A percentile compares a stretch with the other conserved stretches of the same genome.
Evolutionary conservation across 306 rosid genomes (phyloP).

Genomic region (Casuarina equisetifolia): DNA sequence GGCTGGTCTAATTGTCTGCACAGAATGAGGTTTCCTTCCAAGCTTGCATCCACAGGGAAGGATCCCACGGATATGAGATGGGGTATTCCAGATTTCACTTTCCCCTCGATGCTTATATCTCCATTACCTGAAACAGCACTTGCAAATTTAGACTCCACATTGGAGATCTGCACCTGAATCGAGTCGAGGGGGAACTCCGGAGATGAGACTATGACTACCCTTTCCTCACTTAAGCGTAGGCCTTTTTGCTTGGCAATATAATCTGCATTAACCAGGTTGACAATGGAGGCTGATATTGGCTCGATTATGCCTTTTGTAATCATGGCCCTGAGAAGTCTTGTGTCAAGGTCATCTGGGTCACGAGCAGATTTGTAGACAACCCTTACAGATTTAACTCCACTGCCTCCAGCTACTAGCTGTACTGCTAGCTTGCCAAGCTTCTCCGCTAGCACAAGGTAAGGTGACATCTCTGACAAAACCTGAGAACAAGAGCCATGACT

Average conservation of each 20-base stretch:
- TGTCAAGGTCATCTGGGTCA: slow-evolving; percentile 75
- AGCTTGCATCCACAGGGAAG: slow-evolving; percentile 77
- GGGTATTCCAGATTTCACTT: slow-evolving; percentile 70
- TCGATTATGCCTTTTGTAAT: slow-evolving; percentile 85
- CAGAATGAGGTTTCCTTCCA: slow-evolving; percentile 78
- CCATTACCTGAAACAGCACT: slow-evolving; percentile 63
- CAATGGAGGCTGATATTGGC: slow-evolving; percentile 66
- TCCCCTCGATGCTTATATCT: slow-evolving; percentile 76
- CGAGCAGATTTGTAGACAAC: slow-evolving; percentile 64
- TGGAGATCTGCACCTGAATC: slow-evolving; percentile 58
- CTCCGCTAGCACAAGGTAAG: slow-evolving; percentile 75
- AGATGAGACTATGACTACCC: slow-evolving; percentile 47
- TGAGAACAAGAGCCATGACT: slow-evolving; percentile 22
- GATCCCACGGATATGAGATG: slow-evolving; percentile 68
- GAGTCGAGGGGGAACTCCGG: slow-evolving; percentile 71
- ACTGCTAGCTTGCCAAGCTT: slow-evolving; percentile 76
- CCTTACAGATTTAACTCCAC: slow-evolving; percentile 59
- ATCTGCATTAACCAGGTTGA: slow-evolving; percentile 87
- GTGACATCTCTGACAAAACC: slow-evolving; percentile 79
- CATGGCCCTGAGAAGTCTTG: slow-evolving; percentile 92
- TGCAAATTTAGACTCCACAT: slow-evolving; percentile 70
- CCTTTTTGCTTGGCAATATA: slow-evolving; percentile 83
- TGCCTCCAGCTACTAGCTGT: slow-evolving; percentile 75
- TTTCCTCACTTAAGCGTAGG: slow-evolving; percentile 75
- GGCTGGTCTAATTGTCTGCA: slow-evolving; percentile 90